Evolutionary conservation across 257 asterid genomes (phyloP), one percentile per base, ranked within the genome.

Genomic region (Plantago major): DNA sequence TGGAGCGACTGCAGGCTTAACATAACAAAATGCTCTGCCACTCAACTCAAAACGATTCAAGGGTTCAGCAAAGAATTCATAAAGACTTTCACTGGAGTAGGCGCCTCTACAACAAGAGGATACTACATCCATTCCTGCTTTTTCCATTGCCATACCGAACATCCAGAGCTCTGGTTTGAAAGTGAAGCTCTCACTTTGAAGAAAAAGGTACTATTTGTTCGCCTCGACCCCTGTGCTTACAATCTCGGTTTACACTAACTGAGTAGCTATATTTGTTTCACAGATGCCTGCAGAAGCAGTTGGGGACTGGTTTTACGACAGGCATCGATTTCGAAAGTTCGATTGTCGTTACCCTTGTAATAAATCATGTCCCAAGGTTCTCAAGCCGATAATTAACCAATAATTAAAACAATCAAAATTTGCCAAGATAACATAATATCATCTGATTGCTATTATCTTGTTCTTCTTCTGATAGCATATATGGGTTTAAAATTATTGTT

Each of bases 101-200:
- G 85, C 4, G 10, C 71, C 58, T 85, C 90, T 33, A 9, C 73
- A 8, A 76, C 96, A 3, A 85, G 86, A 72, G 97, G 97, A 49
- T 80, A 68, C 57, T 90, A 78, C n/a, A 81, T 90, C 70, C 87
- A 90, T 63, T 81, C 95, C 4, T 90, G 97, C 83, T 90, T 76
- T 55, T 92, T 93, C 10, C 97, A 90, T 67, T 90, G 97, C 79
- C 96, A 90, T 69, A 83, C 95, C 6, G 96, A 84, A 74, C 84
- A 73, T 76, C 93, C 81, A 55, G 96, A 83, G 72, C 81, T 87
- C 19, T 87, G 97, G 96, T 46, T 74, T 40, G 67, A 77, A 18
- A 53, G 46, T 17, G 87, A 80, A 71, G 85, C 96, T 50, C 97
- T 96, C 6, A 67, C 54, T 67, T 64, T 87, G 51, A 50, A 53